phyloP scores from a whole-genome alignment of 2,329 filamentous ascomycete genomes.

The Aspergillus pseudotamarii region DNA sequence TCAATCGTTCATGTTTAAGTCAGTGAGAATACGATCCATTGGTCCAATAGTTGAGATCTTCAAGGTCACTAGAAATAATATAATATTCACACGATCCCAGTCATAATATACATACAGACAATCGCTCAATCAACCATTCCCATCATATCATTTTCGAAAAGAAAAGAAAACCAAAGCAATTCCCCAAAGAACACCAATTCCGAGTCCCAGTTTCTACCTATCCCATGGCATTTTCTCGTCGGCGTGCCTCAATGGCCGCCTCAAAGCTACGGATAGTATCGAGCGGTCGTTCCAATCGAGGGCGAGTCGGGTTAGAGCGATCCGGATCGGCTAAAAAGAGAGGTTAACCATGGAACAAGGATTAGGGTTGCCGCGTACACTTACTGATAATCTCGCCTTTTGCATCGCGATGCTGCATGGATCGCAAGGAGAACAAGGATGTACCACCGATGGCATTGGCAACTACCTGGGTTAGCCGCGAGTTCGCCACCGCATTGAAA shows the following conservation, averaged over 20 bases:
- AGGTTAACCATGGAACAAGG: conserved; percentile 14
- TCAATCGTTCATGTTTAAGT: background rate
- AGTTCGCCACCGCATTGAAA: background rate
- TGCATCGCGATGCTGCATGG: conserved; percentile 74
- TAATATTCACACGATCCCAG: background rate
- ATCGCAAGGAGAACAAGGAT: conserved; percentile 63
- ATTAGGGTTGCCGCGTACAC: conserved; percentile 11
- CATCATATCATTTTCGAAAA: conserved; percentile 7
- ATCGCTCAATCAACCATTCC: conserved; percentile 10
- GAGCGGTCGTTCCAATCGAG: conserved; percentile 82
- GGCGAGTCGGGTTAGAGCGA: conserved; percentile 84
- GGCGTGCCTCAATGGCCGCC: conserved; percentile 73
- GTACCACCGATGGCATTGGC: conserved; percentile 19
- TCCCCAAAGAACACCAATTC: conserved; percentile 3
- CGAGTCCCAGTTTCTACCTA: background rate
- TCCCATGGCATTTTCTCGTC: conserved; percentile 49
- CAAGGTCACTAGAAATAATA: conserved; percentile 3
- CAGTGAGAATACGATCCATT: background rate
- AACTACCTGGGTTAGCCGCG: conserved; percentile 25
- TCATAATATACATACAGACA: conserved; percentile 4
- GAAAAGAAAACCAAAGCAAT: background rate
- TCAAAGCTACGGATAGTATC: conserved; percentile 92
- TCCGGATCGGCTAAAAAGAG: conserved; percentile 75
- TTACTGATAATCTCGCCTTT: conserved; percentile 77
- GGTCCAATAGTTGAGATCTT: background rate